Evolutionary conservation across 2,329 filamentous ascomycete genomes (phyloP).

Genomic region (Cordyceps cicadae): DNA sequence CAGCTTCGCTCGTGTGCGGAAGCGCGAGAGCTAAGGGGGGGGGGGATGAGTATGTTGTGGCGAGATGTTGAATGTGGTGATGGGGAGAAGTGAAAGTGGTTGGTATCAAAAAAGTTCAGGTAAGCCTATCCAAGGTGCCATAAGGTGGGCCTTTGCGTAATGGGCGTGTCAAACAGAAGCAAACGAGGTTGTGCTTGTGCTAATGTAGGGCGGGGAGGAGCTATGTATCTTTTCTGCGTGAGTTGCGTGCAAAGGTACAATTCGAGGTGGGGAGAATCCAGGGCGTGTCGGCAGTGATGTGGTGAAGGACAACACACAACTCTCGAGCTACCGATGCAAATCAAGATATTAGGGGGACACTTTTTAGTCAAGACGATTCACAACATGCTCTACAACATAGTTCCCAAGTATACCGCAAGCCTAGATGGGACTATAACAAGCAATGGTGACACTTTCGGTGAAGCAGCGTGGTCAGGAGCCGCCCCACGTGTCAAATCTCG

Average conservation of each 20-base stretch:
- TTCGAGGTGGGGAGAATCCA: neutral
- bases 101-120: conserved; percentile 12
- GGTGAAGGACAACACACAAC: neutral
- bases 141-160: conserved; percentile 33
- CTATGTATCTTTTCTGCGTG: neutral
- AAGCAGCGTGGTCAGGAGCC: neutral
- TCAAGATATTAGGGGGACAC: neutral
- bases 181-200: neutral
- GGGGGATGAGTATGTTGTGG: conserved; percentile 5
- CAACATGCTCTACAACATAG: too few relatives aligned
- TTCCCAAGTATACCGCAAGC: neutral
- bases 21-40: neutral
- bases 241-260: neutral
- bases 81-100: conserved; percentile 12
- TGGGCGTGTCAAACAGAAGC: conserved; percentile 17
- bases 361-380: too few relatives aligned
- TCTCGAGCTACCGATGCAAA: neutral
- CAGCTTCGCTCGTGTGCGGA: conserved; percentile 9
- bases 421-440: neutral
- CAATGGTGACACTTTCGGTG: neutral
- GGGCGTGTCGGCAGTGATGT: neutral
- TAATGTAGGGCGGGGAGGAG: neutral
- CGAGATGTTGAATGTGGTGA: conserved; percentile 14
- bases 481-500: conserved; percentile 1
- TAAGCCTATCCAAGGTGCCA: conserved; percentile 24